phyloP scores from a whole-genome alignment of 495 filamentous ascomycete genomes.

The Neurospora terricola region DNA sequence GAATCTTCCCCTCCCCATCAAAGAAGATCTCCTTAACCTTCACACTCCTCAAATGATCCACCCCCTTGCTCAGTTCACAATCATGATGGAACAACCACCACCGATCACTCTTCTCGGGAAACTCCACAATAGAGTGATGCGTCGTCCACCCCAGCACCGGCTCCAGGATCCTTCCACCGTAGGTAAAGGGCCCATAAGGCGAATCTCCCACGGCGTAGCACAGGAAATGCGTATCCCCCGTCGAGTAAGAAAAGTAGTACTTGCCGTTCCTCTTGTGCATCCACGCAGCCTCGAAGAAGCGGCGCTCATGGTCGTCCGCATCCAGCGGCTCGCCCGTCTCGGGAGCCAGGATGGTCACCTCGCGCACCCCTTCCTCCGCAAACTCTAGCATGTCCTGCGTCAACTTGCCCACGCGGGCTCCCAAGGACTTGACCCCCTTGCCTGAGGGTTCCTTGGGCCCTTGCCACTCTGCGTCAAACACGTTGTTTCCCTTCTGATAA shows the following conservation, averaged over 20 bases:
- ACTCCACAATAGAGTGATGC: conserved; percentile 69
- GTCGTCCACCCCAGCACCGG: conserved; percentile 72
- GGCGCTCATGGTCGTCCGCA: conserved; percentile 57
- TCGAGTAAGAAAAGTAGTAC: conserved; percentile 72
- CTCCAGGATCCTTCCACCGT: conserved; percentile 58
- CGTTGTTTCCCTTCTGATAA: conserved; percentile 32
- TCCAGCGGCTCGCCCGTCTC: conserved; percentile 45
- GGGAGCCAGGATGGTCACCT: conserved; percentile 48
- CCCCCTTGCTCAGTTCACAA: conserved; percentile 48
- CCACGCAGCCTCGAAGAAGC: conserved; percentile 76
- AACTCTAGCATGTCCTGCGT: conserved; percentile 53
- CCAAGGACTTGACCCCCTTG: conserved; percentile 36
- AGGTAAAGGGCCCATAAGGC: conserved; percentile 61
- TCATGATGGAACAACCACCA: conserved; percentile 73
- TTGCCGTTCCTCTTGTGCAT: conserved; percentile 54
- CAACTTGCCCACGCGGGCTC: conserved; percentile 52
- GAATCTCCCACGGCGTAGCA: conserved; percentile 50
- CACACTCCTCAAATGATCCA: conserved; percentile 56
- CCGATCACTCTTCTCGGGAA: conserved; percentile 33
- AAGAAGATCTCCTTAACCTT: conserved; percentile 67
- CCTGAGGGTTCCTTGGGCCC: conserved; percentile 48
- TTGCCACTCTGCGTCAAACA: conserved; percentile 39
- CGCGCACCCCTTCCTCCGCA: conserved; percentile 29
- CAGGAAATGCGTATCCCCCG: conserved; percentile 64
- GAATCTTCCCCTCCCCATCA: conserved; percentile 51